Conservation (phyloP, 495 filamentous ascomycete species). For the Darksidea phi region DNA sequence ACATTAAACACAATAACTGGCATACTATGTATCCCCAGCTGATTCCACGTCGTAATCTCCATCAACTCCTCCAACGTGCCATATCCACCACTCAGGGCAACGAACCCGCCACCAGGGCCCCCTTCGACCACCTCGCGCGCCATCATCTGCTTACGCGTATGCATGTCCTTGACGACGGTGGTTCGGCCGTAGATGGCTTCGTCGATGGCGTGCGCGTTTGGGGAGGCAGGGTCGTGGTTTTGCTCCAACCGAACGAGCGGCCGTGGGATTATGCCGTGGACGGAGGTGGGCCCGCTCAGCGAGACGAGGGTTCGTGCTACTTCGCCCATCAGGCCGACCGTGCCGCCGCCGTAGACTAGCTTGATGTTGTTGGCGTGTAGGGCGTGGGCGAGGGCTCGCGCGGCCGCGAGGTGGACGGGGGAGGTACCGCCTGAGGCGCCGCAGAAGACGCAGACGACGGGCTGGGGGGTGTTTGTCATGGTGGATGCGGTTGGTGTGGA, state of each 20-base stretch:
- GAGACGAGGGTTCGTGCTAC: conserved; percentile 82
- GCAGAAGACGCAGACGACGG: conserved; percentile 76
- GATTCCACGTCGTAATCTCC: conserved; percentile 97
- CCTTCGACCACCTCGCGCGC: conserved; percentile 78
- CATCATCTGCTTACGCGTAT: conserved; percentile 91
- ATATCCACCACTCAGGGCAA: conserved; percentile 86
- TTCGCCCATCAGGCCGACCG: conserved; percentile 92
- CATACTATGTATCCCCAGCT: conserved; percentile 84
- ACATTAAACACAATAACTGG: conserved; percentile 82
- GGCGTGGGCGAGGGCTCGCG: conserved; percentile 68
- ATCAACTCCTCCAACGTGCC: conserved; percentile 96
- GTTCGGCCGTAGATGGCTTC: conserved; percentile 74
- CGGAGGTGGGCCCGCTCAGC: conserved; percentile 74
- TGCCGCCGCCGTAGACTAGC: conserved; percentile 93
- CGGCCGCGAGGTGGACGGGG: conserved; percentile 69
- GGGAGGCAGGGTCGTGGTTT: conserved; percentile 48
- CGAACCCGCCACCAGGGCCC: conserved; percentile 80
- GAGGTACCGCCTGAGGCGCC: conserved; percentile 70
- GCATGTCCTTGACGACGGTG: conserved; percentile 91
- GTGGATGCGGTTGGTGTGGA: conserved; percentile 8
- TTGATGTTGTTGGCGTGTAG: conserved; percentile 72
- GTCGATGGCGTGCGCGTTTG: conserved; percentile 52
- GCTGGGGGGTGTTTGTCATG: conserved; percentile 36
- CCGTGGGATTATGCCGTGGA: conserved; percentile 89
- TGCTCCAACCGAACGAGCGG: conserved; percentile 82